These are phyloP conservation scores for Oleoguttula mirabilis DNA, from an alignment of 495 filamentous ascomycete species.

Conservation along the genomic window DNA sequence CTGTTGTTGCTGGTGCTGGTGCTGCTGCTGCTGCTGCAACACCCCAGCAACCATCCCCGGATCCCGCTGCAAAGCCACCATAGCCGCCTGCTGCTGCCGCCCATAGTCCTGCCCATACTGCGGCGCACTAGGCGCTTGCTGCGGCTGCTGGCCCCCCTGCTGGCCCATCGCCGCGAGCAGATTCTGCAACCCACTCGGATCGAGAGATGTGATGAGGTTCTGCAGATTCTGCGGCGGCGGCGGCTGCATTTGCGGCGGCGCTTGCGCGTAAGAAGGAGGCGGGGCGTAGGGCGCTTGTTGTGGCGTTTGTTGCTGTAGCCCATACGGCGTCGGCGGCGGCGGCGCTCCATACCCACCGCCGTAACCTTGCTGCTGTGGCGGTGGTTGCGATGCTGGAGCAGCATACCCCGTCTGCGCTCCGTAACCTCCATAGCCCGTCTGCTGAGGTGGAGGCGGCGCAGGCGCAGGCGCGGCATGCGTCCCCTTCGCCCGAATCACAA, in stretches of 20 bases:
- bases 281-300: slow-evolving; percentile 16
- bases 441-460: no score
- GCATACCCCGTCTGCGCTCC: no score
- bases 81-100: slow-evolving; percentile 11
- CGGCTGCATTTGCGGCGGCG: slow-evolving; percentile 1
- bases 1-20: neutral
- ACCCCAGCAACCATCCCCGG: slow-evolving; percentile 3
- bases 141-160: slow-evolving; percentile 19
- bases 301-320: slow-evolving; percentile 30
- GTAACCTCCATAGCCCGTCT: neutral
- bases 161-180: slow-evolving; percentile 52
- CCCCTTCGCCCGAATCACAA: slow-evolving; percentile 67
- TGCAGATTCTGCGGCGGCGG: slow-evolving; percentile 39
- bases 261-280: neutral
- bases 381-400: no score
- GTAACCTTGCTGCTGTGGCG: slow-evolving; percentile 4
- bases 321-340: slow-evolving; percentile 17
- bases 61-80: slow-evolving; percentile 8
- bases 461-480: slow-evolving; percentile 25
- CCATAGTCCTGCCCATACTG: neutral
- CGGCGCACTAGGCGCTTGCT: neutral
- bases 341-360: neutral
- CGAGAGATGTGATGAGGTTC: slow-evolving; percentile 49
- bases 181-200: slow-evolving; percentile 59
- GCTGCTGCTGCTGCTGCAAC: neutral